A percentile compares a stretch with the other conserved stretches of the same genome.
Evolutionary conservation across 345 rosid species (phyloP).

Genomic region (Populus pruinosa): DNA sequence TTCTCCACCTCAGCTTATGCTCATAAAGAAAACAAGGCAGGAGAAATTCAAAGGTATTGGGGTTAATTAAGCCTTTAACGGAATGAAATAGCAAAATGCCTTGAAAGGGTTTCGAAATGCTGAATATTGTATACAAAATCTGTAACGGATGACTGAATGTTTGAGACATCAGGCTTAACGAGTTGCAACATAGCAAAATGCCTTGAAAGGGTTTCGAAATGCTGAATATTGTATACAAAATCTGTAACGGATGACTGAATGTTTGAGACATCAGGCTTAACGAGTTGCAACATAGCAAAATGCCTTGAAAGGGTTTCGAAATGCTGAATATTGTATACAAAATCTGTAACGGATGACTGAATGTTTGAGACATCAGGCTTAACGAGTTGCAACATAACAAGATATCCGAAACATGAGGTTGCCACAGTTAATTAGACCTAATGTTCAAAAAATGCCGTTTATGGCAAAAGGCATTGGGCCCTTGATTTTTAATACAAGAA

Average conservation of each 20-base stretch:
- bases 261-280: neutral
- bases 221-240: neutral
- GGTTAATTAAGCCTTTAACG: neutral
- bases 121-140: neutral
- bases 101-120: neutral
- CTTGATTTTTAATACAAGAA: neutral
- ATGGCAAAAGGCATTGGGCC: neutral
- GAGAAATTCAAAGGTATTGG: neutral
- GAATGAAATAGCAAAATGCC: neutral
- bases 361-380: neutral
- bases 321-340: neutral
- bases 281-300: neutral
- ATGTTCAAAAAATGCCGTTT: neutral
- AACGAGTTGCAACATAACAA: neutral
- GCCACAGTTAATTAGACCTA: neutral
- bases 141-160: neutral
- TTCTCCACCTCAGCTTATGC: conserved; percentile 10
- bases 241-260: neutral
- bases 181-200: too few relatives aligned
- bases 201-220: neutral
- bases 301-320: neutral
- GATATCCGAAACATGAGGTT: neutral
- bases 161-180: neutral
- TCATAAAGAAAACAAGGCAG: neutral
- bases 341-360: neutral